Conservation (phyloP, 176 grass and related monocot genomes). For the Tillandsia fasciculata region DNA sequence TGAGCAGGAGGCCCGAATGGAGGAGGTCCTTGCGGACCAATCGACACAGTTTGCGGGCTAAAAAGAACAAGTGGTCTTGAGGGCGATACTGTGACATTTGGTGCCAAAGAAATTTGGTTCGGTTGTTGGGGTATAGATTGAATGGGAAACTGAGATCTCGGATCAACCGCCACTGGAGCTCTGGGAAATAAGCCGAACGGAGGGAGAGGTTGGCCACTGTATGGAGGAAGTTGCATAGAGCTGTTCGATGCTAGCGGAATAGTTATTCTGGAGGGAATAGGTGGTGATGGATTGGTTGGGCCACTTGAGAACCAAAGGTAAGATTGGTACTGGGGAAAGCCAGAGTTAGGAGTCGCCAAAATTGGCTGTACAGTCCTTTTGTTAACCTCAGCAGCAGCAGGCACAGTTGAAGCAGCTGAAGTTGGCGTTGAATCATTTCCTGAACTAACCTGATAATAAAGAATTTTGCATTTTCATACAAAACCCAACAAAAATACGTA, state of each 20-base stretch:
- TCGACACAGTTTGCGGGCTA: conserved; percentile 18
- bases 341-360: conserved; percentile 31
- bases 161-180: conserved; percentile 22
- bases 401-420: conserved; percentile 27
- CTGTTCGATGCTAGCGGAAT: conserved; percentile 29
- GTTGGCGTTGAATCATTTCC: conserved; percentile 14
- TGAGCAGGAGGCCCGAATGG: conserved; percentile 27
- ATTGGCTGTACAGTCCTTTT: conserved; percentile 18
- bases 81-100: not conserved
- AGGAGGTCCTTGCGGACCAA: conserved; percentile 8
- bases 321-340: conserved; percentile 47
- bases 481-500: not conserved
- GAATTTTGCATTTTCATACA: not conserved
- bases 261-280: conserved; percentile 20
- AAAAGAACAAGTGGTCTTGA: conserved; percentile 14
- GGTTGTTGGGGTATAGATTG: conserved; percentile 30
- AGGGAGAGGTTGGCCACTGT: conserved; percentile 32
- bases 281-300: conserved; percentile 23
- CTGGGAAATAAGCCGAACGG: conserved; percentile 33
- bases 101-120: conserved; percentile 2
- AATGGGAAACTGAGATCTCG: conserved; percentile 31
- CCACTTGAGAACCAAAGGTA: conserved; percentile 40
- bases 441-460: conserved; percentile 33
- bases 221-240: conserved; percentile 35
- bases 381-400: conserved; percentile 23